Conservation (phyloP, 805 yeast species). For the Zygoascus bituminiphila region DNA sequence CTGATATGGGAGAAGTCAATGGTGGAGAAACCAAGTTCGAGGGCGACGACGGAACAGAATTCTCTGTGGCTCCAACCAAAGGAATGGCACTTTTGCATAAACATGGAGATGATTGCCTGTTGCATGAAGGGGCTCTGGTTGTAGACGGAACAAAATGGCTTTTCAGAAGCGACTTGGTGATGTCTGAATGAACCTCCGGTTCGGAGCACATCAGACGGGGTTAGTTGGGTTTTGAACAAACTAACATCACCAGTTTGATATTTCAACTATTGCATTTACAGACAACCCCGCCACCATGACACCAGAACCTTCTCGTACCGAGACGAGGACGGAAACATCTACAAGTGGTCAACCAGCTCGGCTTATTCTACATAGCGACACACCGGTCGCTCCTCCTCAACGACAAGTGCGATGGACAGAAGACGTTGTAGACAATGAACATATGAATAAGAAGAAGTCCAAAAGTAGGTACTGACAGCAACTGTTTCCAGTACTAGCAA, state of each 20-base stretch:
- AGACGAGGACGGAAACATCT: background rate
- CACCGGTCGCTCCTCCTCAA: constrained; percentile 18
- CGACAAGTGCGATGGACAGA: constrained; percentile 74
- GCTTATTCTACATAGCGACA: constrained; percentile 8
- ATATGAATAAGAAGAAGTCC: constrained; percentile 79
- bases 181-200: too few species aligned
- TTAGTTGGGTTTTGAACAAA: background rate
- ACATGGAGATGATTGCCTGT: constrained; percentile 57
- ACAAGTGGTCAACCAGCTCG: background rate
- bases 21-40: constrained; percentile 59
- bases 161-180: constrained; percentile 50
- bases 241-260: background rate
- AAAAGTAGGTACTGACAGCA: constrained; percentile 50
- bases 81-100: constrained; percentile 57
- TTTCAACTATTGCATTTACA: background rate
- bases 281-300: background rate
- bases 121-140: constrained; percentile 51
- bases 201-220: background rate
- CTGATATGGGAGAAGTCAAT: constrained; percentile 36
- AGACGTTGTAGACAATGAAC: constrained; percentile 83
- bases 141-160: constrained; percentile 53
- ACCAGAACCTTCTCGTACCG: background rate
- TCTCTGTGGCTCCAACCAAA: constrained; percentile 39
- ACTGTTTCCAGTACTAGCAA: too few species aligned
- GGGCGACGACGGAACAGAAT: constrained; percentile 20